Base-by-base conservation (phyloP, 163 green algal species). In the Scenedesmus sp. region DNA sequence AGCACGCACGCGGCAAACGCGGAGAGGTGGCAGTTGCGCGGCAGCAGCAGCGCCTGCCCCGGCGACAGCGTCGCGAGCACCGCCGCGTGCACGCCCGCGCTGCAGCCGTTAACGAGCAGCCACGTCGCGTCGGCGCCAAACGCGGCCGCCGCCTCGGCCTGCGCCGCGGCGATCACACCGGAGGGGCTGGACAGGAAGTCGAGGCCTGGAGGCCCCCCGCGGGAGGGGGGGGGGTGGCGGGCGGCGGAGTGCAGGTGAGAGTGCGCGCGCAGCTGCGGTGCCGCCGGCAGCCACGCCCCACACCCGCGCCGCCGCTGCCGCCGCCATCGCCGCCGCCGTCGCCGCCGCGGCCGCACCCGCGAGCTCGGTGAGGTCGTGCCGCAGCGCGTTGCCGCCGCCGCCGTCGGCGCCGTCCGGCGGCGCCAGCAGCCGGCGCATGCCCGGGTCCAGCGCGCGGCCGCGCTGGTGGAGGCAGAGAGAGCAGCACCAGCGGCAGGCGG, bases 71-170 rank as follows among this genome's bases (percentile, higher is more conserved):
- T 86, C 0, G 94, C 91, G 84, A 98, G 85, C 6, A 98, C 82
- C 1, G 95, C 93, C 1, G 95, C 95, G 31, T 96, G 92, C 26
- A 97, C 90, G 56, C 92, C 93, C 0, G 70, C 87, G 0, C 87
- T 97, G 79, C 84, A 92, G 63, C 95, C 95, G 77, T 99, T 99
- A 33, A 99, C 94, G 42, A 98, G 83, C 53, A 97, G 96, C 78
- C 84, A 97, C 7, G 93, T 96, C 29, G 65, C 28, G 6, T 93
- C 87, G 0, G 94, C 89, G 33, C 92, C 94, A 85, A 96, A 97
- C 6, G 85, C 67, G 17, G 44, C 31, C 4, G 93, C 90, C 31
- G 95, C 95, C 15, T 89, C 47, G 11, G 80, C 47, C 85, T 98
- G 95, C 0, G 95, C 89, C 47, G 90, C 81, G 20, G 18, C 11